phyloP scores from a whole-genome alignment of 2,329 filamentous ascomycete genomes.

The Fusarium sp. region DNA sequence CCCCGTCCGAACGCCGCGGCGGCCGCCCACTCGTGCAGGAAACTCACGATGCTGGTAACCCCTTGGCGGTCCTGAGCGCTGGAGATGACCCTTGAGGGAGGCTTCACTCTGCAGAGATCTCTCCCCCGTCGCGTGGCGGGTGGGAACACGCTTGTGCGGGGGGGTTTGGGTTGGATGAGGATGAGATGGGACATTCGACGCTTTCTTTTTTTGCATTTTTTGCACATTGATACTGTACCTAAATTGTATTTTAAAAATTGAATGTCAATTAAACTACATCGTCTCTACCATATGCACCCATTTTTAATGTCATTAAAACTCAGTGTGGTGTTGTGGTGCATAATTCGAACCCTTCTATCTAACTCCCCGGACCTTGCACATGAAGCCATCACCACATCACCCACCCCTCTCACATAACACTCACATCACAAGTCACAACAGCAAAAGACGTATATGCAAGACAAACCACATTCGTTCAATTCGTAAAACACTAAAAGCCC shows the following conservation, averaged over 20 bases:
- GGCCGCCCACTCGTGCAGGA: constrained; percentile 72
- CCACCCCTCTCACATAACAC: background rate
- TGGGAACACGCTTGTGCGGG: constrained; percentile 71
- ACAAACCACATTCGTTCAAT: constrained; percentile 32
- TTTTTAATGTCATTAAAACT: background rate
- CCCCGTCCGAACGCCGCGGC: constrained; percentile 77
- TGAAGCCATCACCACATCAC: constrained; percentile 22
- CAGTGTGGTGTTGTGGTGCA: background rate
- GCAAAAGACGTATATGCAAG: background rate
- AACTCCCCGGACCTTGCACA: background rate
- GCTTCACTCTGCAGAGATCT: constrained; percentile 78
- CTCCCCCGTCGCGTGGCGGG: constrained; percentile 77
- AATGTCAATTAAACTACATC: background rate
- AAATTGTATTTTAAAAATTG: constrained; percentile 25
- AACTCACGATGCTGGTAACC: constrained; percentile 70
- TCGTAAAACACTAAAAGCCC: constrained; percentile 31
- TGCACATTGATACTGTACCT: too few species aligned
- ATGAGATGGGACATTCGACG: constrained; percentile 67
- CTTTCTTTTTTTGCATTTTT: constrained; percentile 50
- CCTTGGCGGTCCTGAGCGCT: constrained; percentile 69
- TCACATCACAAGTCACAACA: background rate
- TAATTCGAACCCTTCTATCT: constrained; percentile 12
- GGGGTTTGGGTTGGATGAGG: constrained; percentile 66
- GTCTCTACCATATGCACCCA: fast-evolving
- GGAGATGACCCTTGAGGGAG: constrained; percentile 77